Base-by-base conservation (phyloP, 148 eudicot species). In the Euryodendron excelsum region DNA sequence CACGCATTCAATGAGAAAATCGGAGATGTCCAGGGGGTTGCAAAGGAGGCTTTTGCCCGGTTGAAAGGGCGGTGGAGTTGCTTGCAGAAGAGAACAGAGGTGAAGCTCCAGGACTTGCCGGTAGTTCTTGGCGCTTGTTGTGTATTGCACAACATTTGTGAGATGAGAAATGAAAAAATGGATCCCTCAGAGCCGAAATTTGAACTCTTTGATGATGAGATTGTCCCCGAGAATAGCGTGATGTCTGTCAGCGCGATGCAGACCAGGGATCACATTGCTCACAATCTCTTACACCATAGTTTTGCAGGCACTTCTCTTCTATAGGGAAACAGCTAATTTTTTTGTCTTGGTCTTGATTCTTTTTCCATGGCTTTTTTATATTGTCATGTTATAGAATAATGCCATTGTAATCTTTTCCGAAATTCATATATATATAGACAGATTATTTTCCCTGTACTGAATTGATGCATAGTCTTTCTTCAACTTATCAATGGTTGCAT, bases 231-330 rank as follows among this genome's bases (percentile, higher is more conserved):
- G 39, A 87, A 88, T n/a, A 20, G 68, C 9, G 72, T 84, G n/a
- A 78, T 82, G 23, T 89, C 94, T 0, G 74, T 44, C 1, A 60
- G 64, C 1, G 86, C 94, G 13, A 52, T 81, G 76, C 87, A 81
- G 31, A 79, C 83, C 20, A 88, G 97, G 61, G 97, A 92, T 81
- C 91, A 87, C 75, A 90, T 92, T 78, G 97, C 97, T 47, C 97
- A 90, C 82, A 80, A 84, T 80, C 80, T 92, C 37, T 81, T 92
- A 83, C 97, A 92, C 59, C 91, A 85, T 79, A 89, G 82, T 15
- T 63, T 73, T 69, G 88, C 82, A 2, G 87, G 87, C 65, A 75
- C 84, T 45, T 59, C 72, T 47, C 82, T 83, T 44, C 69, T 68
- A 10, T 88, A 84, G 83, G 5, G 9, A 2, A 18, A 3, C 11